phyloP scores from a whole-genome alignment of 805 yeast genomes.

The Suhomyces emberorum region DNA sequence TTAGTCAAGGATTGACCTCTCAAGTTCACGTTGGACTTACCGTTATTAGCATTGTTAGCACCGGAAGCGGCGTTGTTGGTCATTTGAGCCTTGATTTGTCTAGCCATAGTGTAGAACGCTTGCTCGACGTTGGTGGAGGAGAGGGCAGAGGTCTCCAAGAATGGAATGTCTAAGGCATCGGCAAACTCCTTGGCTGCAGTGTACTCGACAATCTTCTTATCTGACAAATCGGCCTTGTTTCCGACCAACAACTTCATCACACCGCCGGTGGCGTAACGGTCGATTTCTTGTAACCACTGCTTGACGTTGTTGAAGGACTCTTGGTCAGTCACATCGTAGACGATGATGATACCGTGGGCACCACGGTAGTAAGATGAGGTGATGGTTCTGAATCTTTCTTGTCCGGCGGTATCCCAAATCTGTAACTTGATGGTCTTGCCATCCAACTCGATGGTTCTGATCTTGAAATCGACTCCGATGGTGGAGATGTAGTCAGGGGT shows the following conservation, averaged over 20 bases:
- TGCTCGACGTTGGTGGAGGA: conserved; percentile 96
- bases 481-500: conserved; percentile 96
- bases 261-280: conserved; percentile 96
- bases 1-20: conserved; percentile 59
- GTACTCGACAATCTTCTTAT: conserved; percentile 92
- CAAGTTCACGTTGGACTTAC: conserved; percentile 67
- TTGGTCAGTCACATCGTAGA: conserved; percentile 96
- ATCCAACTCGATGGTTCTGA: conserved; percentile 87
- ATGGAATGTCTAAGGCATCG: conserved; percentile 89
- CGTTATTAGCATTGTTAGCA: conserved; percentile 27
- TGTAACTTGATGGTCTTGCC: conserved; percentile 97
- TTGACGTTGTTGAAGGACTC: conserved; percentile 94
- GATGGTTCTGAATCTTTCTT: conserved; percentile 96
- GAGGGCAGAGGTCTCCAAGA: conserved; percentile 93
- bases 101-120: conserved; percentile 97
- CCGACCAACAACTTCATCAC: conserved; percentile 95
- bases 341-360: conserved; percentile 97
- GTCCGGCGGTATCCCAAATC: conserved; percentile 99
- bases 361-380: conserved; percentile 98
- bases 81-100: conserved; percentile 96
- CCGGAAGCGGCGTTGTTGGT: conserved; percentile 53
- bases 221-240: conserved; percentile 90
- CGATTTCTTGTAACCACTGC: conserved; percentile 98
- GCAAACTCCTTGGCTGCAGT: conserved; percentile 97
- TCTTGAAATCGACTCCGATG: conserved; percentile 94